Conservation (phyloP, 2,329 filamentous ascomycete genomes). For the Curvularia verruculosa region DNA sequence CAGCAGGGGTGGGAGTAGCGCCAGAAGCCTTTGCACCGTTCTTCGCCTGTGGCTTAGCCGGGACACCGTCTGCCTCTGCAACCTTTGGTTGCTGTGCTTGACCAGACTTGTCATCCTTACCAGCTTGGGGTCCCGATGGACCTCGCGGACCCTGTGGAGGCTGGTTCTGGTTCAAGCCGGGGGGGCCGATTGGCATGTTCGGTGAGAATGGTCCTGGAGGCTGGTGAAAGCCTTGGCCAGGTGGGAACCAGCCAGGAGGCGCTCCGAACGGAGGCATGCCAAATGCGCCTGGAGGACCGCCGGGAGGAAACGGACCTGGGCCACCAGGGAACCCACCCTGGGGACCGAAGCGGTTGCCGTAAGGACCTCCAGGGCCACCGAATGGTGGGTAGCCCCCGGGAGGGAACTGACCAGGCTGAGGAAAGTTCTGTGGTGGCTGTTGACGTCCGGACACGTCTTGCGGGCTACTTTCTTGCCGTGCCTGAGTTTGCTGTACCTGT, state of each 20-base stretch:
- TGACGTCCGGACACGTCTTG: constrained; percentile 39
- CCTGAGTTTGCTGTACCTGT: constrained; percentile 41
- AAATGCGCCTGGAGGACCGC: constrained; percentile 59
- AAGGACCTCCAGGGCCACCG: constrained; percentile 35
- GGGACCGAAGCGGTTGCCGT: constrained; percentile 55
- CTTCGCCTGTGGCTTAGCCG: constrained; percentile 62
- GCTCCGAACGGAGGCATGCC: constrained; percentile 76
- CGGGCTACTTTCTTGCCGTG: constrained; percentile 27
- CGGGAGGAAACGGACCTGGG: constrained; percentile 56
- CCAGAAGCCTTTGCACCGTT: constrained; percentile 50
- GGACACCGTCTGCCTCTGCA: constrained; percentile 53
- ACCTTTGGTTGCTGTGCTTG: constrained; percentile 40
- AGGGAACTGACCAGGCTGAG: constrained; percentile 51
- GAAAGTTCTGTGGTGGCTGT: constrained; percentile 49
- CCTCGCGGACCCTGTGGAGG: constrained; percentile 49
- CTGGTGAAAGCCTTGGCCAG: constrained; percentile 75
- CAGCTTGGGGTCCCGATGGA: constrained; percentile 35
- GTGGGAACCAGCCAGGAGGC: constrained; percentile 75
- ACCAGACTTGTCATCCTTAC: constrained; percentile 38
- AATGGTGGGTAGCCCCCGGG: constrained; percentile 51
- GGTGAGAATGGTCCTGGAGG: constrained; percentile 69
- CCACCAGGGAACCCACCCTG: constrained; percentile 54
- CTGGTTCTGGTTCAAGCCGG: constrained; percentile 54
- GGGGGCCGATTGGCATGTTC: constrained; percentile 64
- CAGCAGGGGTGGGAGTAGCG: constrained; percentile 44